Evolutionary conservation across 1,284 basidiomycete species (phyloP).

Genomic region (Boletus sp.): DNA sequence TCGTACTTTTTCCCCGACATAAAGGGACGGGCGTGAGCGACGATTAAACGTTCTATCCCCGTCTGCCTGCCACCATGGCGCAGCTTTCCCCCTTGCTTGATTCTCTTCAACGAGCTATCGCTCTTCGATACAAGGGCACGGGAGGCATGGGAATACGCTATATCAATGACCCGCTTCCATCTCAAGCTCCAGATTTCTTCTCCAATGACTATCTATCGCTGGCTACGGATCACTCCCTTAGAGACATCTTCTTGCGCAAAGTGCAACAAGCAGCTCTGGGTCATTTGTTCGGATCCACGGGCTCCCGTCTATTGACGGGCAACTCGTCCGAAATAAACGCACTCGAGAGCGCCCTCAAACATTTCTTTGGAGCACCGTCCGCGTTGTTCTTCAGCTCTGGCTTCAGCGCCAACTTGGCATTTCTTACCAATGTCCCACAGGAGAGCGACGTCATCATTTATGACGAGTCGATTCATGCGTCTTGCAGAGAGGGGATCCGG

Average conservation of each 20-base stretch:
- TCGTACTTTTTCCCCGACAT: slow-evolving; percentile 3
- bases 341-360: slow-evolving; percentile 12
- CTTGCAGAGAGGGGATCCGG: slow-evolving; percentile 56
- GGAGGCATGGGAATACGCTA: slow-evolving; percentile 4
- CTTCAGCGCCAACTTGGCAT: slow-evolving; percentile 56
- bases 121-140: neutral
- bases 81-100: slow-evolving; percentile 9
- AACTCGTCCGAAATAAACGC: slow-evolving; percentile 34
- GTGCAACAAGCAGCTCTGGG: slow-evolving; percentile 24
- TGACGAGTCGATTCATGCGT: slow-evolving; percentile 58
- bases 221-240: slow-evolving; percentile 36
- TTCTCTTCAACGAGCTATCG: slow-evolving; percentile 19
- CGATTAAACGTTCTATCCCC: neutral
- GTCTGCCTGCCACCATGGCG: slow-evolving; percentile 8
- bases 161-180: slow-evolving; percentile 31
- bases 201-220: slow-evolving; percentile 66
- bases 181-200: slow-evolving; percentile 43
- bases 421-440: slow-evolving; percentile 51
- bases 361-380: slow-evolving; percentile 28
- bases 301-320: slow-evolving; percentile 51
- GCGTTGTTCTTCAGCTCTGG: slow-evolving; percentile 61
- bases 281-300: slow-evolving; percentile 50
- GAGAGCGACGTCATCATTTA: slow-evolving; percentile 52
- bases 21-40: slow-evolving; percentile 4
- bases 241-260: slow-evolving; percentile 31